Evolutionary conservation across 306 rosid genomes (phyloP).

Genomic region (Adenanthera pavonina): DNA sequence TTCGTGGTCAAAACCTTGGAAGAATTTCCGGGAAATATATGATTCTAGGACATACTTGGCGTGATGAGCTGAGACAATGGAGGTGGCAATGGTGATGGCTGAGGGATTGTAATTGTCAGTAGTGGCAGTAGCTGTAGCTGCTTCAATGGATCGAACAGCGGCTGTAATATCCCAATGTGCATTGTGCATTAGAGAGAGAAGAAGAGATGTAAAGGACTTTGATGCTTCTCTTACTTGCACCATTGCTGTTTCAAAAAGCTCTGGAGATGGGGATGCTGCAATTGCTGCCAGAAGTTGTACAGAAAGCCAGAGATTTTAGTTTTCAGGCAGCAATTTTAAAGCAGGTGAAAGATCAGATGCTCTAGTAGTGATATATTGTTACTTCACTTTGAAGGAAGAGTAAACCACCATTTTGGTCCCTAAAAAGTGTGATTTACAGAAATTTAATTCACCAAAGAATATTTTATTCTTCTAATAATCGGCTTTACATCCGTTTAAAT

Average conservation of each 20-base stretch:
- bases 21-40: conserved; percentile 73
- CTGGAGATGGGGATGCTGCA: conserved; percentile 67
- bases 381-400: neutral
- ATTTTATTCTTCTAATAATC: too few species aligned
- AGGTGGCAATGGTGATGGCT: conserved; percentile 34
- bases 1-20: conserved; percentile 94
- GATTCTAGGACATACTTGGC: conserved; percentile 93
- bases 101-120: conserved; percentile 46
- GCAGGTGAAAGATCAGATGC: neutral
- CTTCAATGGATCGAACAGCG: conserved; percentile 94
- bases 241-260: conserved; percentile 74
- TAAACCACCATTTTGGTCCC: neutral
- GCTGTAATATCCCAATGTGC: conserved; percentile 96
- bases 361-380: neutral
- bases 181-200: conserved; percentile 88
- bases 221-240: conserved; percentile 79
- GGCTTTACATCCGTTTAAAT: neutral
- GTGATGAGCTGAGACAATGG: conserved; percentile 59
- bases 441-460: neutral
- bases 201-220: conserved; percentile 77
- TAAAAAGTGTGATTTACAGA: neutral
- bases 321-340: conserved; percentile 16
- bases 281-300: conserved; percentile 51
- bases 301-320: conserved; percentile 19
- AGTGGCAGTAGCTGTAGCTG: conserved; percentile 56